Evolutionary conservation across 169 alveolate genomes (phyloP), one percentile per base, ranked within the genome.

Genomic region (Cystoisospora suis): DNA sequence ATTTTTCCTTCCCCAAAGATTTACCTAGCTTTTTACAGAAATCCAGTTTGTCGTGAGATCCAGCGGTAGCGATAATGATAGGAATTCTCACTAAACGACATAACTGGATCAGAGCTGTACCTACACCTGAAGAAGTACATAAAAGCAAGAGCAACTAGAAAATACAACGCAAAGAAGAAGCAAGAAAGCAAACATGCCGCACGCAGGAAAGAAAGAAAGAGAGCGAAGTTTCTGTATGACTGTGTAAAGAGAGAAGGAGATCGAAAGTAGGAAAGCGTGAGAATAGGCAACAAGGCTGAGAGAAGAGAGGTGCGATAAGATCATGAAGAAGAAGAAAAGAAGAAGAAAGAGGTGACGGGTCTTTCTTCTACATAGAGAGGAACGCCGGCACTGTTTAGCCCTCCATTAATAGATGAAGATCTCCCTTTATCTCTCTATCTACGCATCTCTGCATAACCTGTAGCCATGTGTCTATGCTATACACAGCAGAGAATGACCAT

Each of bases 21-120:
- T 49, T 40, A 86, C 91, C 91, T 20, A 86, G 59, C 0, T 34
- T n/a, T 12, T 32, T 27, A 6, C 45, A 15, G n/a, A n/a, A 44
- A 27, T 46, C 42, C 58, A 86, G 38, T 29, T 86, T 86, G 46
- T 86, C 91, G 40, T 45, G 27, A 2, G 65, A 15, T 1, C 91
- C 91, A 9, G 81, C 75, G 1, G 79, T 34, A 40, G 91, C 91
- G 29, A 86, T 45, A 38, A 86, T 59, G 44, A 58, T 38, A 5
- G 91, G 91, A 45, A 86, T n/a, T 20, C 46, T 53, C 47, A 27
- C 27, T 17, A 47, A 75, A 53, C 79, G 12, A 47, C 77, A 0
- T 3, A 86, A 42, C 77, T 86, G 91, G 27, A 86, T n/a, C 15
- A 86, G 86, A 1, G 91, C 75, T 36, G 79, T 56, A 15, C 91